Evolutionary conservation across 306 rosid species (phyloP), one percentile per base, ranked within the genome.

Genomic region (Vicia faba): DNA sequence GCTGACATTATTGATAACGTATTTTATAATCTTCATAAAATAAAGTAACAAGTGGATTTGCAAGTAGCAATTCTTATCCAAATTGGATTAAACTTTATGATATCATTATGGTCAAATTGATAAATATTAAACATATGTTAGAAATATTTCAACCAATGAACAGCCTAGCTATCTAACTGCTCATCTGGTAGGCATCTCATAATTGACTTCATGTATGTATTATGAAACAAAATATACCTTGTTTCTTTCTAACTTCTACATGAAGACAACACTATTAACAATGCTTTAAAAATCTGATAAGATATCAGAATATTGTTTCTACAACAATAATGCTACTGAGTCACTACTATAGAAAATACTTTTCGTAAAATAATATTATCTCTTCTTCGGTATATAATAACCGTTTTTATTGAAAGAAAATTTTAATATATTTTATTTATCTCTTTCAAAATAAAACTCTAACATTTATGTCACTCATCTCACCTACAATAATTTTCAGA

Each of bases 31-130:
- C 11, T 38, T 23, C 44, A 50, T 33, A 72, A 38, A 19, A 61
- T 50, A 19, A 14, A 14, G 7, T 36, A 25, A 15, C 18, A 60
- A 67, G 48, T 49, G 60, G 55, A 69, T 50, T 18, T 46, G 68
- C 79, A 66, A 46, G 16, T 66, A 15, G 67, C 54, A 66, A 20
- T 7, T 25, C n/a, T 36, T 31, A 40, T 51, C 64, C 48, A 18
- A 53, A 53, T 53, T 28, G 36, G 48, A 2, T 51, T 63, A 28
- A 38, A 50, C 29, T 39, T 25, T 63, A 5, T 38, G 26, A 61
- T 71, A 71, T 36, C 11, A 58, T 26, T 49, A 55, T 57, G 2
- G 38, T 48, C 49, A 26, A 49, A 13, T 38, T 68, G 70, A n/a
- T 68, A 12, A 11, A 61, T 23, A 19, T 11, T 36, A 36, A 10